These are phyloP conservation scores for Dendrocalamus sinicus DNA, from an alignment of 176 grass and related monocot genomes.

Conservation along the genomic window DNA sequence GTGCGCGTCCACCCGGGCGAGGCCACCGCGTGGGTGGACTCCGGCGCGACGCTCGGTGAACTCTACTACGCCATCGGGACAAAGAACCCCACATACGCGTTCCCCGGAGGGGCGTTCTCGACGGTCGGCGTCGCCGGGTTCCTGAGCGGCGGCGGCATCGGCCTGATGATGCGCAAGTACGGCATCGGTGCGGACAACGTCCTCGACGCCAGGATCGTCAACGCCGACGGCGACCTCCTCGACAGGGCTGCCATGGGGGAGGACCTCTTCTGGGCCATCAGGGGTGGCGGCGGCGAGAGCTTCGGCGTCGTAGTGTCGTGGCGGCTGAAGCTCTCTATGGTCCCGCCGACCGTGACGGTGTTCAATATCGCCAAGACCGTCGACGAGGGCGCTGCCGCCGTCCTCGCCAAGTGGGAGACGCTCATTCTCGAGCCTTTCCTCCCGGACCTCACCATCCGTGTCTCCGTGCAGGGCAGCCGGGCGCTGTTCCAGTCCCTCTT, in stretches of 20 bases:
- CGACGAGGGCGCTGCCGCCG: constrained; percentile 26
- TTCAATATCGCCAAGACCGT: neutral
- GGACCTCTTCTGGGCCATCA: constrained; percentile 56
- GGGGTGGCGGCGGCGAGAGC: constrained; percentile 52
- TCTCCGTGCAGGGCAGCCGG: neutral
- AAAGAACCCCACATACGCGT: constrained; percentile 17
- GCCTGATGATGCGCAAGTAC: constrained; percentile 42
- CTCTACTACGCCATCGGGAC: constrained; percentile 45
- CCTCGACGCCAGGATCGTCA: constrained; percentile 45
- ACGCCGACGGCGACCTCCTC: constrained; percentile 44
- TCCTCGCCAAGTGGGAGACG: constrained; percentile 43
- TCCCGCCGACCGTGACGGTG: constrained; percentile 19
- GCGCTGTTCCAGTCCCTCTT: constrained; percentile 30
- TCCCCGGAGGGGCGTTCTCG: constrained; percentile 25
- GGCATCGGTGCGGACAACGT: constrained; percentile 22
- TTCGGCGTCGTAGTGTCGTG: constrained; percentile 55
- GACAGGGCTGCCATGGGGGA: constrained; percentile 51
- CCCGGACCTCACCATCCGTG: constrained; percentile 38
- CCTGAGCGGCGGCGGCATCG: constrained; percentile 34
- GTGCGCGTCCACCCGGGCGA: neutral
- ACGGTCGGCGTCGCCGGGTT: constrained; percentile 36
- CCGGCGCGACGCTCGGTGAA: constrained; percentile 34
- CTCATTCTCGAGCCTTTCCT: neutral
- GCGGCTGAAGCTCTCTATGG: constrained; percentile 30
- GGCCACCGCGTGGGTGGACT: constrained; percentile 37